These are phyloP conservation scores for Podospora tetraspora DNA, from an alignment of 495 filamentous ascomycete genomes.

Conservation along the genomic window DNA sequence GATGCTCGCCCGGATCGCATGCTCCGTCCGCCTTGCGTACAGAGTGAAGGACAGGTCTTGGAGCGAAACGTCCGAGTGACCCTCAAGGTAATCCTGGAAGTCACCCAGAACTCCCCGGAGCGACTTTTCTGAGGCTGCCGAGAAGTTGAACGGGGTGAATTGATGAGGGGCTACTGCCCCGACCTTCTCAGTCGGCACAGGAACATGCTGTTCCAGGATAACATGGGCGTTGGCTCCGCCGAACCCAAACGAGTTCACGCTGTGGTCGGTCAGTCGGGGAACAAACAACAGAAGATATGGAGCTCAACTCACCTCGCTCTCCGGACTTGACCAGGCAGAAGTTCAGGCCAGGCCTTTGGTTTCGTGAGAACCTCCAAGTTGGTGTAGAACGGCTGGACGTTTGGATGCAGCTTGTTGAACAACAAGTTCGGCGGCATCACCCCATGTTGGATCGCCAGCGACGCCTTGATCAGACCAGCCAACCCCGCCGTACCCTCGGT, in stretches of 20 bases:
- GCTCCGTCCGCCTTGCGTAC: neutral
- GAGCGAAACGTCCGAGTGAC: neutral
- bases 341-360: slow-evolving; percentile 6
- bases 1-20: neutral
- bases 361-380: slow-evolving; percentile 24
- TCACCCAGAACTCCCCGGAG: neutral
- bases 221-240: slow-evolving; percentile 17
- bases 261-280: neutral
- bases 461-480: slow-evolving; percentile 49
- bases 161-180: neutral
- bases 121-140: neutral
- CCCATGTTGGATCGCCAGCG: slow-evolving; percentile 44
- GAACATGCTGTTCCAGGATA: slow-evolving; percentile 21
- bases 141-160: neutral
- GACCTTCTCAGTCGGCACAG: neutral
- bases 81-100: neutral
- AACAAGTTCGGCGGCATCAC: slow-evolving; percentile 39
- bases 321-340: neutral
- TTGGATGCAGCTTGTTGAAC: slow-evolving; percentile 47
- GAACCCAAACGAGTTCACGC: slow-evolving; percentile 13
- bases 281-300: neutral
- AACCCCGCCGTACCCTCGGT: slow-evolving; percentile 49
- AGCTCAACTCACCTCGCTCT: neutral
- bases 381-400: slow-evolving; percentile 20
- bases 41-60: neutral